Base-by-base conservation (phyloP, 768 basidiomycete genomes). In the Myochromella boudieri region DNA sequence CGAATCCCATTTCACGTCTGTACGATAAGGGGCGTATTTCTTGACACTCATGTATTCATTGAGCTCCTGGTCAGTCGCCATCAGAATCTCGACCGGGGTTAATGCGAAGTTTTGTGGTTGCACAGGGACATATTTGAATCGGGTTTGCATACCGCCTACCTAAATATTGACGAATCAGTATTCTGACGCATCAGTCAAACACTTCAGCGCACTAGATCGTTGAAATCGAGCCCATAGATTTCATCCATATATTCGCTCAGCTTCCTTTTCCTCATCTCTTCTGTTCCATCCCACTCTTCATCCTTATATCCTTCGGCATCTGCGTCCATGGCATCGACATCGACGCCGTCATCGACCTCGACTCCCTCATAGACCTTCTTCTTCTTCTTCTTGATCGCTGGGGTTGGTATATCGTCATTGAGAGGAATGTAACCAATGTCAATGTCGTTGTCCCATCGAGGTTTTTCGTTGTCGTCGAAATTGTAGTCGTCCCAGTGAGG, bases 41-140 rank as follows among this genome's bases (percentile, higher is more conserved):
- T 91, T 95, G 57, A 98, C 72, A 34, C 87, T 81, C 68, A 95
- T 79, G 65, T 92, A 92, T 48, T 89, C 77, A 68, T 98, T 99
- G 39, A 99, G 78, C 61, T 99, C 97, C 45, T 82, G 75, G 66
- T 99, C 95, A 3, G 85, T 91, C 5, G 95, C 94, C 59, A 91
- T 77, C 20, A 99, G 75, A 52, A 98, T 91, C 58, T 99, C 95
- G 3, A 76, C 81, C 0, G 95, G 82, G 1, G 83, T 78, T 32
- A 99, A 80, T 1, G 79, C 82, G 65, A 77, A 95, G 25, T 63
- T 65, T 49, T 85, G 75, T 0, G 81, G 59, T 33, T 81, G 66
- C 26, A 87, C 80, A 33, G 83, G 74, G n/a, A 81, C 73, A 62
- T 99, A 99, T 64, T 88, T 85, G 80, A 99, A 99, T 9, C 92